Evolutionary conservation across 2,329 filamentous ascomycete species (phyloP), one percentile per base, ranked within the genome.

Genomic region (Colletotrichum magnum): DNA sequence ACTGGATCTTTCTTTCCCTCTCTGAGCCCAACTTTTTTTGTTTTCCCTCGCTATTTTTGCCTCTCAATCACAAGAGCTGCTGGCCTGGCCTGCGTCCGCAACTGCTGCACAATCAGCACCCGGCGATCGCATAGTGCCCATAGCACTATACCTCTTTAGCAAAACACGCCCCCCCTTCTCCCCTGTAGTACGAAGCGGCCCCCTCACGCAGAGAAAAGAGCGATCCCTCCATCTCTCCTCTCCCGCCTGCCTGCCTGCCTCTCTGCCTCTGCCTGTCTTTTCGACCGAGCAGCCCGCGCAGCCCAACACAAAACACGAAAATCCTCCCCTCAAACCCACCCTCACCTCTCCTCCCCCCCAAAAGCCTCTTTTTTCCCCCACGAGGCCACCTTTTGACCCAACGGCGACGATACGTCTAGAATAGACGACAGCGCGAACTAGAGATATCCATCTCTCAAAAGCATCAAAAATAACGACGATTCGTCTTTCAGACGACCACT

Each of bases 231-330:
- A 65, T 68, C 66, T 56, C 61, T 58, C 64, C 7, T 60, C 66
- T 59, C 32, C 52, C 10, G 32, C 32, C 32, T 36, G 32, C 32
- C 32, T 36, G 9, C 32, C 32, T 36, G 32, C 28, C 28, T 24
- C 21, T 24, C 21, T 58, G 39, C 61, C 45, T 26, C 45, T 60
- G 59, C 67, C 50, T 70, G 59, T 52, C 69, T 61, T 69, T 69
- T 66, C 66, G 66, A 70, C 69, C 70, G 64, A 70, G 64, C 62
- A 71, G 67, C 68, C 70, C 47, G 45, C 66, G 66, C 64, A 64
- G 70, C 70, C 69, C 70, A 71, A 72, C 70, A 72, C 70, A 72
- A 72, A 72, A 72, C 70, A 71, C 70, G 70, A 72, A 69, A 72
- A 68, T 69, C 68, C 63, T 70, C 68, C 64, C 64, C 68, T 70